Conservation (phyloP, 2,329 filamentous ascomycete species). For the Phaeosphaeriaceae sp. region DNA sequence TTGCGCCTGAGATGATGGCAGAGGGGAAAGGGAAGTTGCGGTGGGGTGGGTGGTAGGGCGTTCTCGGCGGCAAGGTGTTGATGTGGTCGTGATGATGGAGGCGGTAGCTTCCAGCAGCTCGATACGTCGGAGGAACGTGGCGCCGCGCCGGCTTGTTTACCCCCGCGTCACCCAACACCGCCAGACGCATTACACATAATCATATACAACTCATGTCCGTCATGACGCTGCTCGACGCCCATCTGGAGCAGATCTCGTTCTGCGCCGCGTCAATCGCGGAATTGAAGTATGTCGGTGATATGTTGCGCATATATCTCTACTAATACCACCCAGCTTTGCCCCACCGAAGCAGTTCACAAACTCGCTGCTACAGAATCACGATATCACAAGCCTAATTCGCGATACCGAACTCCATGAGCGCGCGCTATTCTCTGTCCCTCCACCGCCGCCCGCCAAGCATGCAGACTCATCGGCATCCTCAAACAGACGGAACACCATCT, state of each 20-base stretch:
- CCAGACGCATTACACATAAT: neutral
- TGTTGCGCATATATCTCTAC: constrained; percentile 7
- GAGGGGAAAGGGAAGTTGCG: constrained; percentile 17
- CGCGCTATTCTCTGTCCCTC: constrained; percentile 90
- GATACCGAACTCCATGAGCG: constrained; percentile 95
- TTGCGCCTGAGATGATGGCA: constrained; percentile 18
- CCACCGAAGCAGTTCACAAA: constrained; percentile 95
- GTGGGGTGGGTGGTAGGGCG: constrained; percentile 5
- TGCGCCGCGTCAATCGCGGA: constrained; percentile 58
- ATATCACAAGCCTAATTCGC: constrained; percentile 93
- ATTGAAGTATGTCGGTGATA: constrained; percentile 47
- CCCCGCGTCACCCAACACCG: constrained; percentile 11
- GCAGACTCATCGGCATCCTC: constrained; percentile 52
- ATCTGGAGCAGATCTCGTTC: constrained; percentile 59
- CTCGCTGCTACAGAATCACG: constrained; percentile 83
- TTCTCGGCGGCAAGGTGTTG: constrained; percentile 12
- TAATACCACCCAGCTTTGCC: constrained; percentile 70
- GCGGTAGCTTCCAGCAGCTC: constrained; percentile 8
- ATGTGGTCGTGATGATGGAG: constrained; percentile 29
- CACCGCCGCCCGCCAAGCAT: constrained; percentile 62
- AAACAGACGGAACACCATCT: constrained; percentile 58
- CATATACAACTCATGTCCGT: constrained; percentile 16
- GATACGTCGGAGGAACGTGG: constrained; percentile 20
- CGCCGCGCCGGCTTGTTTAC: constrained; percentile 24
- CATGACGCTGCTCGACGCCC: constrained; percentile 55